Evolutionary conservation across 2,329 filamentous ascomycete species (phyloP).

Genomic region (Lomentospora prolificans): DNA sequence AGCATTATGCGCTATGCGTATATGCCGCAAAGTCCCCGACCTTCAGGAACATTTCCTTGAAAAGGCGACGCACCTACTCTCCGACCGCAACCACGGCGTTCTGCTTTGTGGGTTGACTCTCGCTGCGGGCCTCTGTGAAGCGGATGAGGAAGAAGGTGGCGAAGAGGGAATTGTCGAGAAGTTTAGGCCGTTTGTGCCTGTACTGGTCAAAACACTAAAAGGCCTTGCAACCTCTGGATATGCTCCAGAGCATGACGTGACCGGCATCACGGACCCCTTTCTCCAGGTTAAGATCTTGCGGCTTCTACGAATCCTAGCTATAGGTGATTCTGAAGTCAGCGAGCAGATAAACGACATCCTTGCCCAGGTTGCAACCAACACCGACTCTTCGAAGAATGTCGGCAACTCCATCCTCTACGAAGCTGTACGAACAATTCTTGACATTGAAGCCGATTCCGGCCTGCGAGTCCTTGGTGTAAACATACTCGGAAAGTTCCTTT

Average conservation of each 20-base stretch:
- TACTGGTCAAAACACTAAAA: conserved; percentile 83
- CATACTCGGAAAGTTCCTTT: conserved; percentile 93
- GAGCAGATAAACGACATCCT: conserved; percentile 98
- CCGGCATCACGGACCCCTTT: conserved; percentile 95
- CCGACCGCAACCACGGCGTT: conserved; percentile 93
- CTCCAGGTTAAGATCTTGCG: conserved; percentile 92
- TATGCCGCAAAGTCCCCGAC: conserved; percentile 96
- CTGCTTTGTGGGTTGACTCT: conserved; percentile 85
- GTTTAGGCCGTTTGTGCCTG: conserved; percentile 77
- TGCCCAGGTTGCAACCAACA: conserved; percentile 95
- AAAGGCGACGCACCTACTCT: conserved; percentile 78
- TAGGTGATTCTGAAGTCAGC: conserved; percentile 77
- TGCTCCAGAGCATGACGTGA: conserved; percentile 95
- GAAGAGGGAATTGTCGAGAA: conserved; percentile 83
- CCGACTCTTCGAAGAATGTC: conserved; percentile 95
- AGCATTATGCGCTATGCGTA: conserved; percentile 96
- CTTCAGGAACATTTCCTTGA: conserved; percentile 95
- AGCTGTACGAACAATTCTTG: conserved; percentile 89
- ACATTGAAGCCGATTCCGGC: conserved; percentile 95
- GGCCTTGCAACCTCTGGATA: conserved; percentile 90
- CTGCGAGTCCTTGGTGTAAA: conserved; percentile 92
- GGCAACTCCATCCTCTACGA: conserved; percentile 98
- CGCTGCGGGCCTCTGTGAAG: conserved; percentile 86
- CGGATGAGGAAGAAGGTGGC: conserved; percentile 85
- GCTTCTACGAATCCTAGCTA: conserved; percentile 73